Percentiles rank a stretch among this genome's conserved stretches.
phyloP scores from a whole-genome alignment of 2,329 filamentous ascomycete species.

The Dendrostoma leiphaemia region DNA sequence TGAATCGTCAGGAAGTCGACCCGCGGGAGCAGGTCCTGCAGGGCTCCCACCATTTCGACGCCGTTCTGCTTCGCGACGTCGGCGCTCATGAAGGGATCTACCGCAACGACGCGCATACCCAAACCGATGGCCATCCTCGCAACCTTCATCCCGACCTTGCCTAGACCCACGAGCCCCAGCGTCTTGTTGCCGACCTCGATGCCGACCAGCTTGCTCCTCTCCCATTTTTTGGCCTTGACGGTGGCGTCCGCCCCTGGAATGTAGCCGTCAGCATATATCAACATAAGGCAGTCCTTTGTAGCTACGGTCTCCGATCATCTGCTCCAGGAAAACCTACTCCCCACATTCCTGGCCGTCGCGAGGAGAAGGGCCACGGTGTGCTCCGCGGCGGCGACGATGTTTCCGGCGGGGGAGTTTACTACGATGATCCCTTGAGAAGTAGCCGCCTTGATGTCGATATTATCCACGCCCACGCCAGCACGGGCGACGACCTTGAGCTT shows the following conservation, averaged over 20 bases:
- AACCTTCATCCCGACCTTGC: slow-evolving; percentile 81
- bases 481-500: slow-evolving; percentile 76
- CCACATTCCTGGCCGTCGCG: slow-evolving; percentile 71
- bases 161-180: slow-evolving; percentile 72
- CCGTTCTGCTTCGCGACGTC: slow-evolving; percentile 68
- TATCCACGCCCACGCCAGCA: slow-evolving; percentile 80
- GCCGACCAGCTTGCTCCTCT: slow-evolving; percentile 70
- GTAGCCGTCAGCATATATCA: too few species aligned
- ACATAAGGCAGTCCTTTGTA: too few species aligned
- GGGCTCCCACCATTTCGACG: slow-evolving; percentile 57
- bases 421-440: slow-evolving; percentile 75
- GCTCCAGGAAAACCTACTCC: too few species aligned
- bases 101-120: slow-evolving; percentile 72
- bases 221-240: slow-evolving; percentile 72
- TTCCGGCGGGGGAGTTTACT: slow-evolving; percentile 76
- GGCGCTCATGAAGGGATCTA: slow-evolving; percentile 75
- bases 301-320: too few species aligned
- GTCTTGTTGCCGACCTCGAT: slow-evolving; percentile 77
- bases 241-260: slow-evolving; percentile 67
- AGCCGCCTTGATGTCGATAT: slow-evolving; percentile 73
- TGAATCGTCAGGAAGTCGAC: slow-evolving; percentile 80
- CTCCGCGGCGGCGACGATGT: slow-evolving; percentile 77
- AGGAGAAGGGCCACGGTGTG: slow-evolving; percentile 75
- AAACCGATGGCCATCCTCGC: slow-evolving; percentile 76
- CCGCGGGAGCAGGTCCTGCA: slow-evolving; percentile 60